Evolutionary conservation across 345 rosid genomes (phyloP).

Genomic region (Eucalyptus cladocalyx): DNA sequence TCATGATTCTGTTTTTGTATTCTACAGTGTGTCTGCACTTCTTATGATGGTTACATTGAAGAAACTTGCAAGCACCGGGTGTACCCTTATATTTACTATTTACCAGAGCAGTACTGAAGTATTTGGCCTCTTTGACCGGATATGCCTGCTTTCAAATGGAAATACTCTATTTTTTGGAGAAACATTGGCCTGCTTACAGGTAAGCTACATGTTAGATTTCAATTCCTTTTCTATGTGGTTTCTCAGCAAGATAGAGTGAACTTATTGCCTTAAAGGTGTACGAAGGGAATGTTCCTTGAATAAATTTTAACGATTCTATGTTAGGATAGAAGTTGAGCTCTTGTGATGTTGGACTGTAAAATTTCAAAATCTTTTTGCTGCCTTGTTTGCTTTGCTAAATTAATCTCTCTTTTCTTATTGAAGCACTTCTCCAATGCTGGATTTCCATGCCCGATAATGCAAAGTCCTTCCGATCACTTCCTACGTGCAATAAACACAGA

Average conservation of each 20-base stretch:
- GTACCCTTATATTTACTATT: slow-evolving; percentile 87
- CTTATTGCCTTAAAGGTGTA: neutral
- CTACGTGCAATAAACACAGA: slow-evolving; percentile 97
- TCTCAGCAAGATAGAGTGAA: neutral
- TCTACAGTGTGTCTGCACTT: slow-evolving; percentile 82
- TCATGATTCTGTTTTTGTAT: neutral
- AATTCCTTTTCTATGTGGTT: neutral
- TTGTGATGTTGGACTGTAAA: neutral
- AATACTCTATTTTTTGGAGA: slow-evolving; percentile 95
- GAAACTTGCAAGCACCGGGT: slow-evolving; percentile 96
- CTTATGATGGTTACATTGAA: slow-evolving; percentile 98
- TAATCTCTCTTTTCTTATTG: slow-evolving; percentile 7
- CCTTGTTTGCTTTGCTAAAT: neutral
- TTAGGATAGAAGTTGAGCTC: neutral
- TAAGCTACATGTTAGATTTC: neutral
- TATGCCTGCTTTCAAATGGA: slow-evolving; percentile 96
- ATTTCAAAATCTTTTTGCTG: neutral
- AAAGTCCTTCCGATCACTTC: slow-evolving; percentile 99
- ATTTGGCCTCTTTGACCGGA: slow-evolving; percentile 96
- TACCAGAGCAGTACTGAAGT: slow-evolving; percentile 98
- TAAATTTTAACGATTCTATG: neutral
- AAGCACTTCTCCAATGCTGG: slow-evolving; percentile 99
- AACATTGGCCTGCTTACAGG: slow-evolving; percentile 98
- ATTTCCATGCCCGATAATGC: slow-evolving; percentile 99
- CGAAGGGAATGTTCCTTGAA: neutral